These are phyloP conservation scores for Wallacemonas rigidus DNA, from an alignment of 208 protist genomes.

Conservation along the genomic window DNA sequence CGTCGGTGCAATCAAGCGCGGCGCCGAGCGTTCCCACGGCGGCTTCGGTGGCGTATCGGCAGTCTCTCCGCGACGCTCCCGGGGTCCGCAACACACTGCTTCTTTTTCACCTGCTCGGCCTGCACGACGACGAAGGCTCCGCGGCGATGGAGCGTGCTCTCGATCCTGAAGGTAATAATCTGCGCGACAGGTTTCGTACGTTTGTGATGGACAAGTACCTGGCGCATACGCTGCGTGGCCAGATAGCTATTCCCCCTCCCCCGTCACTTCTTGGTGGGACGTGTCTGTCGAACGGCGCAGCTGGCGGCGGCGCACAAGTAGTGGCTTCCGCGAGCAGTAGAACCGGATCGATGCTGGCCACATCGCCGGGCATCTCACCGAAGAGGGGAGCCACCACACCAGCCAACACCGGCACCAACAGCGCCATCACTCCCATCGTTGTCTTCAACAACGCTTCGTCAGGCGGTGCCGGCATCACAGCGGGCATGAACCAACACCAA, in stretches of 20 bases:
- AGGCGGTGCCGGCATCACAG: not conserved
- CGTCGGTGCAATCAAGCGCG: not conserved
- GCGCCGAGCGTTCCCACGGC: not conserved
- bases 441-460: conserved; percentile 41
- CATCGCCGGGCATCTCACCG: conserved; percentile 3
- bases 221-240: conserved; percentile 36
- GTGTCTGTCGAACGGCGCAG: conserved; percentile 3
- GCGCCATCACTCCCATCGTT: conserved; percentile 32
- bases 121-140: conserved; percentile 71
- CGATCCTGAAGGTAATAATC: conserved; percentile 36
- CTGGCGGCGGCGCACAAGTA: conserved; percentile 4
- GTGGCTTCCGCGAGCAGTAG: not conserved
- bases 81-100: conserved; percentile 43
- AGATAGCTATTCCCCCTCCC: conserved; percentile 44
- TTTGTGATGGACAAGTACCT: conserved; percentile 78
- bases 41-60: not conserved
- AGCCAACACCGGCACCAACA: not conserved
- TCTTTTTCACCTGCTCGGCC: conserved; percentile 68
- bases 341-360: not conserved
- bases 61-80: conserved; percentile 41
- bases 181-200: conserved; percentile 65
- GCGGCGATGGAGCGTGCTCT: conserved; percentile 46
- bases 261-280: conserved; percentile 11
- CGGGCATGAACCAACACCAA: not conserved
- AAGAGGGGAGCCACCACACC: not conserved